phyloP scores from a whole-genome alignment of 305 asterid genomes.

The Solanum aculeatissimum region DNA sequence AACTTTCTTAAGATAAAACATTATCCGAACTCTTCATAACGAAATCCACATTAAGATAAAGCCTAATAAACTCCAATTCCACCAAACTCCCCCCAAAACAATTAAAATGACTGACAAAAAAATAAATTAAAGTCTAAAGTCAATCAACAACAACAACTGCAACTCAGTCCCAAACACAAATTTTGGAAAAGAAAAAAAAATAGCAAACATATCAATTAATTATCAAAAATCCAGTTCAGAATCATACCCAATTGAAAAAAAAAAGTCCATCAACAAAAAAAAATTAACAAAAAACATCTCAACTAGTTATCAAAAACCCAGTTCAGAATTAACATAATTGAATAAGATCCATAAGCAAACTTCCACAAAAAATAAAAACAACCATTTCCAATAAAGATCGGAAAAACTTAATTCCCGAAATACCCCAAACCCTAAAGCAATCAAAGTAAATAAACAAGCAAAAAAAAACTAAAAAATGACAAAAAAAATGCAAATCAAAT shows the following conservation, averaged over 20 bases:
- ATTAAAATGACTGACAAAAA: background rate
- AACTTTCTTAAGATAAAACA: background rate
- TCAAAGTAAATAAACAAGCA: background rate
- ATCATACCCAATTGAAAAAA: background rate
- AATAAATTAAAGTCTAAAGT: background rate
- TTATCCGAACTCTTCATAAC: background rate
- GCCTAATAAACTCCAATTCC: background rate
- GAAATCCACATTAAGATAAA: background rate
- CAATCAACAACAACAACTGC: background rate
- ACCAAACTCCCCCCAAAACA: background rate
- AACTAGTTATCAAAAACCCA: background rate
- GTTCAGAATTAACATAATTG: background rate
- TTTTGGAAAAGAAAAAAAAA: background rate
- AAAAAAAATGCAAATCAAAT: background rate
- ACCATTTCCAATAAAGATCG: background rate
- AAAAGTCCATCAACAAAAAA: background rate
- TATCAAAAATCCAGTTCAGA: background rate
- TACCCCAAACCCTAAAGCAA: background rate
- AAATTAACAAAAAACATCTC: background rate
- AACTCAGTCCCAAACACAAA: background rate
- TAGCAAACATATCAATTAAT: background rate
- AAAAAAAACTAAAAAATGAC: background rate
- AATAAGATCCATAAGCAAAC: background rate
- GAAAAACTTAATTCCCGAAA: background rate
- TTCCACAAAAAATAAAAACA: background rate